Conservation (phyloP, 2,329 filamentous ascomycete species). For the Plectosphaerella sp. region DNA sequence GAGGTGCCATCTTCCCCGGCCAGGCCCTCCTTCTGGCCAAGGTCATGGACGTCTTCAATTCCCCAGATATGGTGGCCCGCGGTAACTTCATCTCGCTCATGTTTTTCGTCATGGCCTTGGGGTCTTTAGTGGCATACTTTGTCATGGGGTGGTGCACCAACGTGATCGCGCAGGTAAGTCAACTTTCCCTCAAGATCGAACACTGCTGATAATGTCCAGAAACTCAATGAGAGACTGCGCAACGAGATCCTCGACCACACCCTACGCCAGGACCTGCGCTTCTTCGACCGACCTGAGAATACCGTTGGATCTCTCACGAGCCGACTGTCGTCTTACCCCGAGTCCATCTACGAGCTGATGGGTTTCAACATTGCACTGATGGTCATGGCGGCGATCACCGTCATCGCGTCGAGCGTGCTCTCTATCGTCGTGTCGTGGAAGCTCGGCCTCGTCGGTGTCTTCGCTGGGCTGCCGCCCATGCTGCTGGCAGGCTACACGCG, state of each 20-base stretch:
- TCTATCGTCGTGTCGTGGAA: slow-evolving; percentile 38
- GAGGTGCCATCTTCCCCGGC: slow-evolving; percentile 21
- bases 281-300: slow-evolving; percentile 28
- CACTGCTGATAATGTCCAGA: not conserved
- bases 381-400: slow-evolving; percentile 31
- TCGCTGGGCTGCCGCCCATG: slow-evolving; percentile 35
- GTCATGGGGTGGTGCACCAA: slow-evolving; percentile 30
- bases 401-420: slow-evolving; percentile 32
- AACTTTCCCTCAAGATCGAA: not conserved
- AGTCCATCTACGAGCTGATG: slow-evolving; percentile 41
- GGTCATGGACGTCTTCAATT: slow-evolving; percentile 21
- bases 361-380: slow-evolving; percentile 37
- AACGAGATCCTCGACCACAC: slow-evolving; percentile 20
- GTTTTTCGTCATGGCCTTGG: slow-evolving; percentile 47
- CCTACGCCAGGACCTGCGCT: slow-evolving; percentile 35
- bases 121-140: slow-evolving; percentile 38
- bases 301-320: slow-evolving; percentile 25
- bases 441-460: slow-evolving; percentile 36
- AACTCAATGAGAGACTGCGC: slow-evolving; percentile 16
- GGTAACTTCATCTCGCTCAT: slow-evolving; percentile 52
- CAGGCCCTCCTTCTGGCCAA: slow-evolving; percentile 25
- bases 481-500: slow-evolving; percentile 33
- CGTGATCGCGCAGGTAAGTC: slow-evolving; percentile 21
- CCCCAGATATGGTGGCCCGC: slow-evolving; percentile 18
- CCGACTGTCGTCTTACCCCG: slow-evolving; percentile 23